Evolutionary conservation across 1,139 yeast species (phyloP), one percentile per base, ranked within the genome.

Genomic region (Lodderomyces metapsilosis): DNA sequence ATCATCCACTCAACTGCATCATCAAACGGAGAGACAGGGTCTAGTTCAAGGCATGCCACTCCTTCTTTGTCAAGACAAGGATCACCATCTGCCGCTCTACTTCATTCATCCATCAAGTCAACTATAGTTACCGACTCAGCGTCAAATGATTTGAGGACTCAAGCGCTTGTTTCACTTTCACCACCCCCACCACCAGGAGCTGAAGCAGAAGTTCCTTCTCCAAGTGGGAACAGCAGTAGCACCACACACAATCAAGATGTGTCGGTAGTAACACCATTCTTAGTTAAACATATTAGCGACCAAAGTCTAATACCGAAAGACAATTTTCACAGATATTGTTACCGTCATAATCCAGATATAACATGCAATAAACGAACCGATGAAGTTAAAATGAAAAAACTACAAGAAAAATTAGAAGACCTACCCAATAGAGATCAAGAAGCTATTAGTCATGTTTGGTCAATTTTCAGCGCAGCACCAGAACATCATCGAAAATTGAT

Each of bases 341-440:
- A 91, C 61, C 73, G 98, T 42, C 98, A 91, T 62, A 88, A 91
- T 55, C 98, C 98, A 4, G 92, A 86, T 43, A 74, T 84, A 41
- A 73, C 77, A 25, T 80, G 89, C 58, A 84, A 83, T 59, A 82
- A 84, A 52, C 75, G 73, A 44, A 80, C 88, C 2, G 95, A 88
- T 59, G 83, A 80, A 43, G 62, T 61, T 34, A 79, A 81, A 51
- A 79, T 86, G 84, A 70, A 68, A 38, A 76, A 76, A 43, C 76
- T 88, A 22, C 87, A 82, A 57, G 62, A 74, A 43, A 64, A 75
- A 47, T 65, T 86, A 46, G 87, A 83, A 47, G 69, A 67, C 51
- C 59, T 82, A 34, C 80, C 87, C 15, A 58, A 74, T 34, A 65
- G 80, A 48, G 92, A 86, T 59, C 80, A 82, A 55, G 81, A 84